Conservation (phyloP, 441 rosid genomes). For the Biscutella laevigata region DNA sequence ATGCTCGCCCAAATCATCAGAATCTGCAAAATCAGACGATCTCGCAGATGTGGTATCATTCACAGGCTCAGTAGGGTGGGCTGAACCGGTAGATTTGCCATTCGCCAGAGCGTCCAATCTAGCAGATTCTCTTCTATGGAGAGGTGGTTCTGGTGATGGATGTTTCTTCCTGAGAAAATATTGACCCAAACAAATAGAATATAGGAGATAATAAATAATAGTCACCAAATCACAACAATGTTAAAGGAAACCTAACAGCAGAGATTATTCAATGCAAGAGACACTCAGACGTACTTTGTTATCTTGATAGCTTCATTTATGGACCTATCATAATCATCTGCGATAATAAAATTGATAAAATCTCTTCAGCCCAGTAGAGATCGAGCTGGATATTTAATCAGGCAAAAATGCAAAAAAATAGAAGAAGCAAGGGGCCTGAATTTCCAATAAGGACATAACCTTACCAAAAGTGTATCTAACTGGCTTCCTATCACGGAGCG, state of each 20-base stretch:
- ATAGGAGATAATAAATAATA: not conserved
- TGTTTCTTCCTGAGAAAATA: slow-evolving; percentile 53
- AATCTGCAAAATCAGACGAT: slow-evolving; percentile 45
- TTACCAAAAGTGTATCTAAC: slow-evolving; percentile 97
- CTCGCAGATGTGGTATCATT: slow-evolving; percentile 41
- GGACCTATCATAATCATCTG: slow-evolving; percentile 98
- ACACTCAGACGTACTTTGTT: slow-evolving; percentile 59
- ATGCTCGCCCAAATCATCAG: slow-evolving; percentile 59
- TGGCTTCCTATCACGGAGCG: slow-evolving; percentile 95
- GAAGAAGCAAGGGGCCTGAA: not conserved
- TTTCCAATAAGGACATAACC: slow-evolving; percentile 18
- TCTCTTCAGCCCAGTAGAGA: slow-evolving; percentile 2
- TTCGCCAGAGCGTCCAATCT: slow-evolving; percentile 61
- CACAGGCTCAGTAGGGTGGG: slow-evolving; percentile 38
- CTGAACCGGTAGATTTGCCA: slow-evolving; percentile 56
- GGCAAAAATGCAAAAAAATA: not conserved
- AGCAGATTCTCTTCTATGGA: slow-evolving; percentile 51
- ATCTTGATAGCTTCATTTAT: slow-evolving; percentile 94
- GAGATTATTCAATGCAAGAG: slow-evolving; percentile 3
- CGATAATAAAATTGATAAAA: slow-evolving; percentile 25
- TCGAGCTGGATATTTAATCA: not conserved
- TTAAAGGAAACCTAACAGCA: not conserved
- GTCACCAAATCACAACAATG: not conserved
- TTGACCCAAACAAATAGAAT: slow-evolving; percentile 15
- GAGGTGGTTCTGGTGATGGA: slow-evolving; percentile 71